Evolutionary conservation across 768 basidiomycete genomes (phyloP), one percentile per base, ranked within the genome.

Genomic region (Neoboletus brunneissimus): DNA sequence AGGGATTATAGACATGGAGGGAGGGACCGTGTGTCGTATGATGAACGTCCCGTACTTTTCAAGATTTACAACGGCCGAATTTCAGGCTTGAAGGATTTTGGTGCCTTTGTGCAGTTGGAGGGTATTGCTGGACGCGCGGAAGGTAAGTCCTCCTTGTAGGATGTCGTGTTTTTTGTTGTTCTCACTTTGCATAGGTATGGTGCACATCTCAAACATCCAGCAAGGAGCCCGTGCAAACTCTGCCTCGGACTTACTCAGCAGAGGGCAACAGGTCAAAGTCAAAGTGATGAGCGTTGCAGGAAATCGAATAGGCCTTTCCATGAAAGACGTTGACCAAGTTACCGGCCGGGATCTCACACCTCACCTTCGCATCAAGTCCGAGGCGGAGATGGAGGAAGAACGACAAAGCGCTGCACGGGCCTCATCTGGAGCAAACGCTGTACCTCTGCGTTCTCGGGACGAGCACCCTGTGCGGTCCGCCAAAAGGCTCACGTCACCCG

Each of bases 281-380:
- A 98, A 99, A 72, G 94, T 98, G 59, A 91, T 97, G 87, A 94
- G 91, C 57, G 81, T 93, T 22, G 91, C 94, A 2, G 92, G 91
- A 5, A 83, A 54, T 58, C 84, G 92, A 52, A 72, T 94, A 51
- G 83, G 91, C 9, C 80, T 99, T 23, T 98, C 96, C 23, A 98
- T 99, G 90, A 96, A 96, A 67, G 97, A 99, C 68, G 97, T 94
- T 32, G 97, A 99, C 70, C 97, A 99, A 70, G 73, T 69, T 16
- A 87, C 87, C 0, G 97, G 96, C 7, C 86, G 85, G 23, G 97
- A 99, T 68, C 82, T 98, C 54, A 91, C 94, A 0, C 97, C 97
- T 4, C 93, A 99, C 70, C 81, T 99, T 11, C 88, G 91, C 48
- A 92, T 98, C 76, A 92, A 90, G 71, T 92, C 92, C 6, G 93